Evolutionary conservation across 441 rosid genomes (phyloP), one percentile per base, ranked within the genome.

Genomic region (Mallotus repandus): DNA sequence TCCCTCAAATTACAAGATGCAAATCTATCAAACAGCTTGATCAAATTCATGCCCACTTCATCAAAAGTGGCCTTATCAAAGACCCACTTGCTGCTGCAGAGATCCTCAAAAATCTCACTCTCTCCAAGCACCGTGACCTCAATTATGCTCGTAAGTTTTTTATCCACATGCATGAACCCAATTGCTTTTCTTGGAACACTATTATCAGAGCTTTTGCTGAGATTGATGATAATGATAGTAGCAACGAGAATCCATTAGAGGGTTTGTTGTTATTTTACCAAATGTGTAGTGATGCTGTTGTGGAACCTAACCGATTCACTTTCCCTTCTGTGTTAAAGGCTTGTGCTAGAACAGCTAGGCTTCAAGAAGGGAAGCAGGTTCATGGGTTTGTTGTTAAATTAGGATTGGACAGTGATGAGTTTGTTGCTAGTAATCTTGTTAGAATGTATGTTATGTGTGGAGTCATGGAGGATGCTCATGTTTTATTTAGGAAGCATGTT

Each of bases 161-260:
- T 66, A 63, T 6, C 68, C 84, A 78, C 66, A 86, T 91, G 78
- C 78, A 53, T 22, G 68, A 78, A 3, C 88, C 86, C 43, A 87
- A 89, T 69, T 84, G 94, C 86, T 91, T 89, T 77, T 88, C 94
- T 55, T 91, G 89, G 88, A 91, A 91, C 76, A 81, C 97, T 0
- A 81, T 91, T 22, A 83, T 89, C 77, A 81, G 93, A 58, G 90
- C 89, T 48, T 86, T 86, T 35, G 72, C 86, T 15, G 91, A 89
- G 67, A 63, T 80, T 55, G 72, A 64, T 46, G 76, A 68, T 25
- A 74, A 71, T 49, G 4, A 35, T 35, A 35, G 5, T 35, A 35
- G 41, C 29, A 70, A 66, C 46, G 78, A 80, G 8, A 43, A 64
- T 49, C 74, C 86, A 4, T 57, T 77, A 7, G 61, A 79, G 21